Base-by-base conservation (phyloP, 148 eudicot species). In the Chenopodium berlandieri region DNA sequence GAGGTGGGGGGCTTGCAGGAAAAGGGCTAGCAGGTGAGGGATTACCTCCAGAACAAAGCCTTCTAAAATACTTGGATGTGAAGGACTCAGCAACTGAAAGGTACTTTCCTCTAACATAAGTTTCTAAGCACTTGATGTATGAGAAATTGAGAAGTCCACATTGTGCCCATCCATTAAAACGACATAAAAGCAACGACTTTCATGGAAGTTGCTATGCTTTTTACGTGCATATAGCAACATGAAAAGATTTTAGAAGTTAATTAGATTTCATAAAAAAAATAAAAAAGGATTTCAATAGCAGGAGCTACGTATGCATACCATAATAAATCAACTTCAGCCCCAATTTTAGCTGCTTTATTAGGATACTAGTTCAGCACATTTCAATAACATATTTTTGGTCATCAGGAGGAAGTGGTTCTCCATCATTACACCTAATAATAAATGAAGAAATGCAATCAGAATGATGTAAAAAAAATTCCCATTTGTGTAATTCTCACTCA, bases 291-390 rank as follows among this genome's bases (percentile, higher is more conserved):
- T 32, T 27, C 34, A 32, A 54, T 54, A 54, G 58, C 19, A 54
- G 3, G 58, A 12, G 14, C 19, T 54, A 0, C 19, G 37, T 47
- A 48, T 19, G 54, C 84, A 79, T 92, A 96, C 97, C 94, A 89
- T 94, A 71, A 94, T 76, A 88, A 79, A 31, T 92, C 90, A 11
- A 96, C 62, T 83, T 98, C 98, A 79, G 87, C 91, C 81, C 98
- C 95, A 80, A 86, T 86, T 89, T 96, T 94, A 40, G 87, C 88
- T 62, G 82, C 88, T 83, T 94, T 96, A 69, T 96, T 95, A 44
- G 99, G 98, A 84, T 96, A 98, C 77, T 90, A 81, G 80, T 82
- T 84, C 32, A 94, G 82, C n/a, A 96, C 93, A 73, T 89, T 89
- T 89, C 90, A 65, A 91, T 69, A 1, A 96, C 87, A 77, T 87